These are phyloP conservation scores for Monosporascus sp. DNA, from an alignment of 2,329 filamentous ascomycete genomes.

Conservation along the genomic window DNA sequence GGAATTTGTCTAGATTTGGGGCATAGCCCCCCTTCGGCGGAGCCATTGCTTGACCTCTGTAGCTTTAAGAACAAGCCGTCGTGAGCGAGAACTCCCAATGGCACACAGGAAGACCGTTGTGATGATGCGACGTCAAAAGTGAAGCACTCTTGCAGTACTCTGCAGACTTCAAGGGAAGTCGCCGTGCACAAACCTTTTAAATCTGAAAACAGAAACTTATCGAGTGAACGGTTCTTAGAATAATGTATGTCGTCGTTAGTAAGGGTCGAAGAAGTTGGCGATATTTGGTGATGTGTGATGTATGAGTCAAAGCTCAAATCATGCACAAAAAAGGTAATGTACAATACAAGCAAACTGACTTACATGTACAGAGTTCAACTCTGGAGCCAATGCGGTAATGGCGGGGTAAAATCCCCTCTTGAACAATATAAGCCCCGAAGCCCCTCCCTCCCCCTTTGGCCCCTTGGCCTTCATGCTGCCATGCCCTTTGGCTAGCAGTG, in stretches of 20 bases:
- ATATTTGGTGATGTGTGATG: neutral
- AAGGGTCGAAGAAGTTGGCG: neutral
- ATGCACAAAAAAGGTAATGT: neutral
- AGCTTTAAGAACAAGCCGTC: conserved; percentile 5
- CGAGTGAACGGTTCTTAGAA: too few species aligned
- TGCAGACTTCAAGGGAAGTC: too few species aligned
- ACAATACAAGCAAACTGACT: neutral
- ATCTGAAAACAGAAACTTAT: too few species aligned
- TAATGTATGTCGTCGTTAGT: neutral
- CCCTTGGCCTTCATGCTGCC: neutral
- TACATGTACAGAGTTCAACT: neutral
- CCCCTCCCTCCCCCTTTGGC: neutral
- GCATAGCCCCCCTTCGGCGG: conserved; percentile 51
- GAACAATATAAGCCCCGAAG: neutral
- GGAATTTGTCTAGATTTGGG: conserved; percentile 71
- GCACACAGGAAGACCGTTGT: neutral
- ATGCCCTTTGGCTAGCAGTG: neutral
- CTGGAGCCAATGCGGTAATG: neutral
- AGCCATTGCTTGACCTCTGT: conserved; percentile 42
- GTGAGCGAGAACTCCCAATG: neutral
- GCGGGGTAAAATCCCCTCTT: neutral
- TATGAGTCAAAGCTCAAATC: neutral
- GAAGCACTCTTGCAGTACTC: too few species aligned
- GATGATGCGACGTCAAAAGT: neutral
- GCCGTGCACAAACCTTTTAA: too few species aligned